Evolutionary conservation across 371 early-diverging fungal species (phyloP).

Genomic region (Zopfochytrium polystomum): DNA sequence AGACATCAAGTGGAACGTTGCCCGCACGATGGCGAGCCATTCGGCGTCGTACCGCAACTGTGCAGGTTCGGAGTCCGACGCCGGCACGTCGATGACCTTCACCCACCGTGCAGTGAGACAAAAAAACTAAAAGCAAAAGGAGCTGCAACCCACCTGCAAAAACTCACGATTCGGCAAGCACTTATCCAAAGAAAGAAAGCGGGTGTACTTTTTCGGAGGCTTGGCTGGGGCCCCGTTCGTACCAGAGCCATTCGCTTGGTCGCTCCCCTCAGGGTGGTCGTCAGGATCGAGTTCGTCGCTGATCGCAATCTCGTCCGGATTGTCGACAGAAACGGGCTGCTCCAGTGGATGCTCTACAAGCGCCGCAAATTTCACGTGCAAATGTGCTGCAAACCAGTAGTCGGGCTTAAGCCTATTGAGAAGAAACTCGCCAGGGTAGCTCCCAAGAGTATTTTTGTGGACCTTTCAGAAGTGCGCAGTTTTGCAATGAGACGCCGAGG

Average conservation of each 20-base stretch:
- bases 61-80: no score
- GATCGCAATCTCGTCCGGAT: conserved; percentile 60
- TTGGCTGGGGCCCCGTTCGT: background rate
- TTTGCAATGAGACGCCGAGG: conserved; percentile 5
- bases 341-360: conserved; percentile 52
- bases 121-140: no score
- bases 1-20: conserved; percentile 56
- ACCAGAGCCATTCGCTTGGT: background rate
- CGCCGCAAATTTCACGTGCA: conserved; percentile 89
- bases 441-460: conserved; percentile 68
- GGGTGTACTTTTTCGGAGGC: conserved; percentile 32
- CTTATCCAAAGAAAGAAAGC: conserved; percentile 69
- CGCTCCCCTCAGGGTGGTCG: background rate
- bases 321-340: conserved; percentile 27
- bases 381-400: conserved; percentile 87
- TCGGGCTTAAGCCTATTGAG: conserved; percentile 69
- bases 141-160: conserved; percentile 64
- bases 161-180: conserved; percentile 60
- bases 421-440: conserved; percentile 62
- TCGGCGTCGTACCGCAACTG: conserved; percentile 78
- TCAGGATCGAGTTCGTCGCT: background rate
- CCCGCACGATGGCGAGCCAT: conserved; percentile 77
- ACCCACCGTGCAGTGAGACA: conserved; percentile 36
- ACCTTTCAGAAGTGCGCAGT: conserved; percentile 44
- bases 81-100: no score